Conservation (phyloP, 2,329 filamentous ascomycete species). For the Claviceps fusiformis region DNA sequence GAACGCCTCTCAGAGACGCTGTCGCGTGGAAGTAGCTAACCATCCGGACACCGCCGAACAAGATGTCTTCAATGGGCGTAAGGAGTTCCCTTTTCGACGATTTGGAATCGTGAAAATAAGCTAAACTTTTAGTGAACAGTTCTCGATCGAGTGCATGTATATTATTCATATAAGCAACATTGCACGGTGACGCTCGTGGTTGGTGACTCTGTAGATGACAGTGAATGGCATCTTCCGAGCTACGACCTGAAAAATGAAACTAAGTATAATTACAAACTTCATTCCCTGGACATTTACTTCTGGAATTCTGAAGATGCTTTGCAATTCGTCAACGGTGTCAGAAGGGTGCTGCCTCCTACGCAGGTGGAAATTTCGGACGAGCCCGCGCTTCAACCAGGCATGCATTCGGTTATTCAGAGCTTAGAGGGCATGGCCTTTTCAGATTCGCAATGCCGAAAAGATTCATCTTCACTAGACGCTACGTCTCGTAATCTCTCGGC, state of each 20-base stretch:
- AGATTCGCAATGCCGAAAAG: slow-evolving; percentile 33
- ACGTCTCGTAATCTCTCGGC: slow-evolving; percentile 9
- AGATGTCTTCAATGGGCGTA: slow-evolving; percentile 67
- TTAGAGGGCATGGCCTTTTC: slow-evolving; percentile 59
- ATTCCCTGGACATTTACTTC: slow-evolving; percentile 66
- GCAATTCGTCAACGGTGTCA: slow-evolving; percentile 54
- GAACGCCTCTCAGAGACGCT: slow-evolving; percentile 51
- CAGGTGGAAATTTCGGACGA: slow-evolving; percentile 54
- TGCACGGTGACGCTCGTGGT: slow-evolving; percentile 56
- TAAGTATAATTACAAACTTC: slow-evolving; percentile 67
- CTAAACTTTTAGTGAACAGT: slow-evolving; percentile 28
- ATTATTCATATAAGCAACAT: slow-evolving; percentile 62
- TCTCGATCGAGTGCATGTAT: slow-evolving; percentile 49
- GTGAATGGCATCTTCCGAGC: slow-evolving; percentile 63
- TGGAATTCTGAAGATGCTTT: slow-evolving; percentile 62
- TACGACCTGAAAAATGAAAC: slow-evolving; percentile 60
- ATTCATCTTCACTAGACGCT: slow-evolving; percentile 9
- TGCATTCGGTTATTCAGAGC: slow-evolving; percentile 60
- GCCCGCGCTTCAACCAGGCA: slow-evolving; percentile 37
- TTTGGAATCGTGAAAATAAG: neutral
- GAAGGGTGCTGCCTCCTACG: slow-evolving; percentile 46
- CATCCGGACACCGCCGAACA: slow-evolving; percentile 61
- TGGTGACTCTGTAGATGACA: slow-evolving; percentile 36
- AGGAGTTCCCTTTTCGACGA: slow-evolving; percentile 18
- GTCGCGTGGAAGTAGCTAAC: slow-evolving; percentile 65